Evolutionary conservation across 2,329 filamentous ascomycete genomes (phyloP).

Genomic region (Thelonectria blattea): DNA sequence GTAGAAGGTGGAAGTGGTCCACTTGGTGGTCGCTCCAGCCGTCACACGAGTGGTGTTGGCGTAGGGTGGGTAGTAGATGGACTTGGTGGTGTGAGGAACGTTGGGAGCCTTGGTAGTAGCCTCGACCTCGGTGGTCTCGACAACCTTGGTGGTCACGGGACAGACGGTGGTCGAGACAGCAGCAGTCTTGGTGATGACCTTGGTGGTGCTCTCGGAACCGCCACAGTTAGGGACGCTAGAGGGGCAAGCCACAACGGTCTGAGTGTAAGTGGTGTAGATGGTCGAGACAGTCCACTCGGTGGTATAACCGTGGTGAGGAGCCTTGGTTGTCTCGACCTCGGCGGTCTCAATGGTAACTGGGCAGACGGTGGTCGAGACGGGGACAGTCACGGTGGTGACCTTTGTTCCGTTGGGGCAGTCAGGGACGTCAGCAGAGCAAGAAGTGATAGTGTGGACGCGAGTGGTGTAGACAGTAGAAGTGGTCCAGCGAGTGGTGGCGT

Average conservation of each 20-base stretch:
- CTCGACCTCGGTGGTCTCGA: background rate
- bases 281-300: slow-evolving; percentile 15
- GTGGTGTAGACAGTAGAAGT: slow-evolving; percentile 44
- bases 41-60: slow-evolving; percentile 3
- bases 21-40: slow-evolving; percentile 26
- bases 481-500: slow-evolving; percentile 24
- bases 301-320: too few relatives aligned
- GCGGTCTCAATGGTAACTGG: background rate
- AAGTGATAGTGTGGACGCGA: slow-evolving; percentile 36
- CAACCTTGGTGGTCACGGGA: slow-evolving; percentile 25
- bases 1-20: slow-evolving; percentile 25
- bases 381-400: slow-evolving; percentile 10
- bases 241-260: slow-evolving; percentile 20
- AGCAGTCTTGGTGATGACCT: slow-evolving; percentile 26
- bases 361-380: background rate
- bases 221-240: slow-evolving; percentile 31
- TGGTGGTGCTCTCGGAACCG: background rate
- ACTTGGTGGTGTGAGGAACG: slow-evolving; percentile 7
- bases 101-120: background rate
- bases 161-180: slow-evolving; percentile 34
- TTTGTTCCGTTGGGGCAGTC: slow-evolving; percentile 38
- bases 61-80: slow-evolving; percentile 3
- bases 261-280: slow-evolving; percentile 29
- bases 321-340: too few relatives aligned
- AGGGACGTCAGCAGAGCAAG: slow-evolving; percentile 39